Conservation (phyloP, 1,284 basidiomycete species). For the Kalmanozyma brasiliensis region DNA sequence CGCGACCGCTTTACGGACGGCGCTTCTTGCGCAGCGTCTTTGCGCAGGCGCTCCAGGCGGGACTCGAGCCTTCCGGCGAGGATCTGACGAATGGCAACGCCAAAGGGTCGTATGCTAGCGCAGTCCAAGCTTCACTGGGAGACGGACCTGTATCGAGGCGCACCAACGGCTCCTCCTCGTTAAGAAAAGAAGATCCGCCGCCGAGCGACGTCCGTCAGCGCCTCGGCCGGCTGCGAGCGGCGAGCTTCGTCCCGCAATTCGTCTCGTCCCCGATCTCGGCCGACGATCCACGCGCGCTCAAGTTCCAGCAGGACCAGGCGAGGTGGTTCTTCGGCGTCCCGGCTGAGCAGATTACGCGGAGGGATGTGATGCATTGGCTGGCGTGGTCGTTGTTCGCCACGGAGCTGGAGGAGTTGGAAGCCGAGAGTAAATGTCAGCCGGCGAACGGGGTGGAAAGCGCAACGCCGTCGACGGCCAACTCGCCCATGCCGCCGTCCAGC, state of each 20-base stretch:
- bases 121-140: slow-evolving; percentile 5
- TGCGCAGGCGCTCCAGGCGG: slow-evolving; percentile 46
- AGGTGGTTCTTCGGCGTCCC: slow-evolving; percentile 56
- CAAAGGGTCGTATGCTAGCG: slow-evolving; percentile 20
- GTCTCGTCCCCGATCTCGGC: slow-evolving; percentile 38
- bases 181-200: slow-evolving; percentile 9
- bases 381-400: slow-evolving; percentile 61
- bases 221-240: slow-evolving; percentile 37
- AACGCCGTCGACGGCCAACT: slow-evolving; percentile 27
- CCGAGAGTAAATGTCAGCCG: slow-evolving; percentile 32
- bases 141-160: background rate
- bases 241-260: slow-evolving; percentile 53
- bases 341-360: slow-evolving; percentile 47
- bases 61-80: slow-evolving; percentile 20
- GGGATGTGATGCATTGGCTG: slow-evolving; percentile 63
- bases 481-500: slow-evolving; percentile 26
- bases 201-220: slow-evolving; percentile 26
- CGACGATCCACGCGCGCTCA: slow-evolving; percentile 57
- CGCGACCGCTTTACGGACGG: slow-evolving; percentile 41
- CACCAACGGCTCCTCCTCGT: slow-evolving; percentile 5
- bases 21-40: slow-evolving; percentile 49
- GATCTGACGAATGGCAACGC: background rate
- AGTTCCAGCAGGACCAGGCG: slow-evolving; percentile 54
- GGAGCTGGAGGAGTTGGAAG: slow-evolving; percentile 51
- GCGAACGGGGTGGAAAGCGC: slow-evolving; percentile 9